Conservation (phyloP, 768 basidiomycete species). For the Trametes maxima region DNA sequence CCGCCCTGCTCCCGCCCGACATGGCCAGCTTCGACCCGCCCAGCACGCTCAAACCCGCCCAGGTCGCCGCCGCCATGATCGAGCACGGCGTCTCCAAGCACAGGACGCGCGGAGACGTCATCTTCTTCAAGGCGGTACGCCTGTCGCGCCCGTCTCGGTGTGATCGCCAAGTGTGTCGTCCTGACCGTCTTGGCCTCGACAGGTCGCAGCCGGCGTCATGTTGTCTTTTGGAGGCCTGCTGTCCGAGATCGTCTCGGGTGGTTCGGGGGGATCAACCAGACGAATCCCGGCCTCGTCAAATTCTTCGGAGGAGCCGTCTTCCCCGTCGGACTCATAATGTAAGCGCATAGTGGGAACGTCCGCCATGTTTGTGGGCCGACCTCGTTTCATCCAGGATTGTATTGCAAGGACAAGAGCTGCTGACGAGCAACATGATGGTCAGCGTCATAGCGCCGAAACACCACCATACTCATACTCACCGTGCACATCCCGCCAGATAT, state of each 20-base stretch:
- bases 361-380: neutral
- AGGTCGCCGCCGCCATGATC: conserved; percentile 61
- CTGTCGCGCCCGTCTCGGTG: neutral
- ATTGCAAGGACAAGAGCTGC: conserved; percentile 66
- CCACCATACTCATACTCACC: neutral
- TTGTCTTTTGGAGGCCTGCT: conserved; percentile 75
- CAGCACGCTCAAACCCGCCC: conserved; percentile 57
- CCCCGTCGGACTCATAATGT: conserved; percentile 80
- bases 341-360: conserved; percentile 18
- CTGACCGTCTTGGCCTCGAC: neutral
- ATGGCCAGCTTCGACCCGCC: conserved; percentile 30
- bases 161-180: neutral
- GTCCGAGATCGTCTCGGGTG: conserved; percentile 61
- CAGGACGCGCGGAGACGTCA: conserved; percentile 56
- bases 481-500: conserved; percentile 43
- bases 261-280: conserved; percentile 51
- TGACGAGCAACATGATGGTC: conserved; percentile 82
- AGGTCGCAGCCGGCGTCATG: conserved; percentile 74
- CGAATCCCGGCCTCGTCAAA: conserved; percentile 70
- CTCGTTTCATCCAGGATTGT: conserved; percentile 54
- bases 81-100: conserved; percentile 64
- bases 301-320: conserved; percentile 69
- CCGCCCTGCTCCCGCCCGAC: neutral
- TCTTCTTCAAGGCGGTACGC: conserved; percentile 72
- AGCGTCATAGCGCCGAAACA: neutral